These are phyloP conservation scores for Coemansia sp. DNA, from an alignment of 192 early-diverging fungal species.

Conservation along the genomic window DNA sequence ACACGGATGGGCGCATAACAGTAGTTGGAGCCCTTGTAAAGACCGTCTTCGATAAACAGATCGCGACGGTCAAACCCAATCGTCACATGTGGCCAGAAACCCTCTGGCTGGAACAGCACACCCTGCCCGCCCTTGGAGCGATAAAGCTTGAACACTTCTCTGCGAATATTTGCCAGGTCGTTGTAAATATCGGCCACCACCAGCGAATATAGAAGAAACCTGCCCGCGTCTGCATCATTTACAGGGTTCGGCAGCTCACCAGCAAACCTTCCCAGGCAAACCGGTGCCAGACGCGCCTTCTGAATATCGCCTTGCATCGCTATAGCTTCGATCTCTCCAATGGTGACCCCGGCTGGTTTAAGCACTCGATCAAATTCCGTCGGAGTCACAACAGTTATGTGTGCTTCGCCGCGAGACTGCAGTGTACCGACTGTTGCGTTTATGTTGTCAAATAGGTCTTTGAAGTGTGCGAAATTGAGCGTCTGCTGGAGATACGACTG, in stretches of 20 bases:
- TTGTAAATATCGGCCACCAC: conserved; percentile 52
- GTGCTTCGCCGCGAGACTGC: conserved; percentile 63
- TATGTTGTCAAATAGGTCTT: conserved; percentile 54
- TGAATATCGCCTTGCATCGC: conserved; percentile 61
- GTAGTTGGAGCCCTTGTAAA: conserved; percentile 70
- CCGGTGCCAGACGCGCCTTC: conserved; percentile 51
- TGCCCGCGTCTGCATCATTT: conserved; percentile 12
- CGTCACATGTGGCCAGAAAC: conserved; percentile 69
- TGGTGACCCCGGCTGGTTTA: conserved; percentile 61
- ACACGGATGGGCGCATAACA: conserved; percentile 60
- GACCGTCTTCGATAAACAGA: conserved; percentile 64
- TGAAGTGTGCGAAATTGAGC: conserved; percentile 59
- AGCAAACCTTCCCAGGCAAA: conserved; percentile 63
- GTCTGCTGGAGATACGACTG: conserved; percentile 62
- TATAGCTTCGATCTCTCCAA: conserved; percentile 62
- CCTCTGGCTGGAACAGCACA: conserved; percentile 65
- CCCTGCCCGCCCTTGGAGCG: conserved; percentile 65
- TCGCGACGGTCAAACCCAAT: conserved; percentile 65
- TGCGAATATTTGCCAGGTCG: conserved; percentile 56
- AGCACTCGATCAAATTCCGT: conserved; percentile 63
- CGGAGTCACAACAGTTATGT: conserved; percentile 69
- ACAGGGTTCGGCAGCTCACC: conserved; percentile 35
- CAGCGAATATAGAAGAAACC: conserved; percentile 41
- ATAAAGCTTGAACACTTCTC: conserved; percentile 59
- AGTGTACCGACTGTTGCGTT: conserved; percentile 51